phyloP scores from a whole-genome alignment of 1,284 basidiomycete genomes.

The Fomitopsis schrenkii region DNA sequence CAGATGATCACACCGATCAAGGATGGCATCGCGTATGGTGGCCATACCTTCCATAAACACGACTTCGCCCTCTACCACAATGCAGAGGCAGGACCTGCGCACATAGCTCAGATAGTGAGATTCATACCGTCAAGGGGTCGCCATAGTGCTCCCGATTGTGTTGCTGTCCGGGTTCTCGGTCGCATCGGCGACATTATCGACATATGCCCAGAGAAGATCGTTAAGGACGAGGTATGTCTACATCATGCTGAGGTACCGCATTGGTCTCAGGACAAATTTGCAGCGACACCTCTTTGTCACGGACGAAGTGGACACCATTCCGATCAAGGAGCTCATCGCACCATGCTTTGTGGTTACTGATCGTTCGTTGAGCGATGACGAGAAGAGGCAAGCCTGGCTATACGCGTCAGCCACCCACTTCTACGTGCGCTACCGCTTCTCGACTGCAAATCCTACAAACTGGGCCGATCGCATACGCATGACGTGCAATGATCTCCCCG shows the following conservation, averaged over 20 bases:
- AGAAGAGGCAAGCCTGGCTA: slow-evolving; percentile 44
- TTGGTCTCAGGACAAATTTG: not conserved
- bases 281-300: slow-evolving; percentile 58
- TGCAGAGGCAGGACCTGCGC: slow-evolving; percentile 26
- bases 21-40: slow-evolving; percentile 39
- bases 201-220: slow-evolving; percentile 18
- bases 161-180: slow-evolving; percentile 31
- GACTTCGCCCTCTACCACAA: slow-evolving; percentile 52
- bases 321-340: slow-evolving; percentile 37
- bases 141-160: slow-evolving; percentile 1
- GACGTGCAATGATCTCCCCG: slow-evolving; percentile 28
- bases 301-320: slow-evolving; percentile 32
- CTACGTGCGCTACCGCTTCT: slow-evolving; percentile 47
- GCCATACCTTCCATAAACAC: slow-evolving; percentile 43
- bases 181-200: slow-evolving; percentile 28
- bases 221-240: slow-evolving; percentile 36
- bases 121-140: slow-evolving; percentile 7
- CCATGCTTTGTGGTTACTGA: slow-evolving; percentile 44
- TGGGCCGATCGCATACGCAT: slow-evolving; percentile 37
- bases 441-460: slow-evolving; percentile 30
- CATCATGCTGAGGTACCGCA: slow-evolving; percentile 10
- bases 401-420: slow-evolving; percentile 50
- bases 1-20: slow-evolving; percentile 20
- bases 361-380: slow-evolving; percentile 13
- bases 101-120: slow-evolving; percentile 32